A percentile compares a stretch with the other conserved stretches of the same genome.
phyloP scores from a whole-genome alignment of 805 yeast species.

The Saccharomycopsis schoenii region DNA sequence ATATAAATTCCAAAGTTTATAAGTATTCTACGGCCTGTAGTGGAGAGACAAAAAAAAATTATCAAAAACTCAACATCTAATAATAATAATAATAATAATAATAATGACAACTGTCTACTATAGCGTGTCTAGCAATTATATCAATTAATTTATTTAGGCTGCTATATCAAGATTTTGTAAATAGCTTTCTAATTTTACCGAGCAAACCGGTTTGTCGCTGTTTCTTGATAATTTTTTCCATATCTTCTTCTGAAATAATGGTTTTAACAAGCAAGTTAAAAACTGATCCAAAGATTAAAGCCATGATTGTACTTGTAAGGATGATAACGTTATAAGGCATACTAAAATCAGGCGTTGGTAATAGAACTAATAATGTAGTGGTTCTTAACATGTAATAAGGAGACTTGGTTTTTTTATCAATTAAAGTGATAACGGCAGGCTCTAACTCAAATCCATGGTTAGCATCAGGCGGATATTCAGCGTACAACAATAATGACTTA shows the following conservation, averaged over 20 bases:
- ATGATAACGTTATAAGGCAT: slow-evolving; percentile 98
- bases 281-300: slow-evolving; percentile 79
- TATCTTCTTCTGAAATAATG: slow-evolving; percentile 64
- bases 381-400: slow-evolving; percentile 54
- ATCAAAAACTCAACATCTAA: too few relatives aligned
- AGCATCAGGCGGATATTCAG: slow-evolving; percentile 99
- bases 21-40: too few relatives aligned
- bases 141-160: background rate
- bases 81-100: too few relatives aligned
- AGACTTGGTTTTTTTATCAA: slow-evolving; percentile 21
- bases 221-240: slow-evolving; percentile 10
- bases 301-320: slow-evolving; percentile 86
- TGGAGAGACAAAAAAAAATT: too few relatives aligned
- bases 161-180: background rate
- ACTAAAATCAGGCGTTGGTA: slow-evolving; percentile 96
- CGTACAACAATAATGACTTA: slow-evolving; percentile 70
- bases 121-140: too few relatives aligned
- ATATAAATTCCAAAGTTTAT: too few relatives aligned
- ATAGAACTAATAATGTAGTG: slow-evolving; percentile 71
- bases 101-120: too few relatives aligned
- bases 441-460: slow-evolving; percentile 95
- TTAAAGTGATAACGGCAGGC: slow-evolving; percentile 69
- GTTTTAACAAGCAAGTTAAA: slow-evolving; percentile 70
- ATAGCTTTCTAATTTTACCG: background rate
- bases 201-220: background rate